phyloP scores from a whole-genome alignment of 2,329 filamentous ascomycete genomes.

The Akanthomyces uredinophilus region DNA sequence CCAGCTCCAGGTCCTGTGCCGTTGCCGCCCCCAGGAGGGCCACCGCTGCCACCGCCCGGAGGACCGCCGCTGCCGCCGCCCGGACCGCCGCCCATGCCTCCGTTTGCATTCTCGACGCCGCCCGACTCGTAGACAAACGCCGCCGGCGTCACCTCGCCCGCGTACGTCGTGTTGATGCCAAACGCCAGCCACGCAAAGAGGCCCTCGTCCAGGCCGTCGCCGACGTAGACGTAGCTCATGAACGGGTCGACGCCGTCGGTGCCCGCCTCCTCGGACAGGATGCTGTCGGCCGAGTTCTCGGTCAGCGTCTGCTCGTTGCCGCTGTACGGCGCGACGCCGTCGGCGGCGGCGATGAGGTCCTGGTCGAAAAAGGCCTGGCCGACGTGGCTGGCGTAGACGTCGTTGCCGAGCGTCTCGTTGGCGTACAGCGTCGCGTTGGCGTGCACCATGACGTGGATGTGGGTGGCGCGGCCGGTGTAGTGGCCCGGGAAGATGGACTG shows the following conservation, averaged over 20 bases:
- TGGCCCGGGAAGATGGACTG: conserved; percentile 41
- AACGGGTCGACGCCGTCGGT: conserved; percentile 49
- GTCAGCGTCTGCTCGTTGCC: conserved; percentile 43
- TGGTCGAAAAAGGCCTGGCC: conserved; percentile 64
- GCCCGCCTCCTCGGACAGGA: conserved; percentile 43
- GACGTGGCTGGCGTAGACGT: conserved; percentile 48
- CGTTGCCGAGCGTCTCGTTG: conserved; percentile 31
- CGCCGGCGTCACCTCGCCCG: conserved; percentile 24
- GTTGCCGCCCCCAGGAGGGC: neutral
- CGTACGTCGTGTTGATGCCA: conserved; percentile 38
- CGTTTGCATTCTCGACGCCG: conserved; percentile 26
- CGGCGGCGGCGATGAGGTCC: conserved; percentile 47
- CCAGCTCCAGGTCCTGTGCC: neutral
- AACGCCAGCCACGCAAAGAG: conserved; percentile 52
- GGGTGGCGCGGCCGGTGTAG: conserved; percentile 40
- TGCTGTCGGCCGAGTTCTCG: conserved; percentile 45
- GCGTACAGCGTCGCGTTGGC: conserved; percentile 28
- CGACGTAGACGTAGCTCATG: conserved; percentile 53
- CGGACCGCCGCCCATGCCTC: conserved; percentile 17
- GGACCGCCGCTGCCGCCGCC: conserved; percentile 10
- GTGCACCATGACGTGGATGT: conserved; percentile 42
- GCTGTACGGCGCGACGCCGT: conserved; percentile 42
- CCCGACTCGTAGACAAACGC: conserved; percentile 28
- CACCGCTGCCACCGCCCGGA: neutral
- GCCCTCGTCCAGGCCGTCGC: conserved; percentile 46